Conservation (phyloP, 1,139 yeast species). For the Dujonia santamariae region DNA sequence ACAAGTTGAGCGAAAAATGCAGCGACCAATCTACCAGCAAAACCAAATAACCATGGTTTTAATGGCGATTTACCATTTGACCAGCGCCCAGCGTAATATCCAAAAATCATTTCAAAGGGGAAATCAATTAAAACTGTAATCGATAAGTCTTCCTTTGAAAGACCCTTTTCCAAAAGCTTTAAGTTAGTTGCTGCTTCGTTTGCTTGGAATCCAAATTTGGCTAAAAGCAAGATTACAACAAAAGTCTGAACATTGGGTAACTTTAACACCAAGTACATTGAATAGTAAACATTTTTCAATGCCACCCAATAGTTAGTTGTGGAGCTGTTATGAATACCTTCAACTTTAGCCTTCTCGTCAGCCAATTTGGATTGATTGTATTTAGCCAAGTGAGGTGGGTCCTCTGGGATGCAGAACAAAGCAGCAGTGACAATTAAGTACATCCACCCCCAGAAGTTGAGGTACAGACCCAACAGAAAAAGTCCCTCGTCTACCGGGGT, state of each 20-base stretch:
- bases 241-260: constrained; percentile 76
- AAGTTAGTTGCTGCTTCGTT: constrained; percentile 95
- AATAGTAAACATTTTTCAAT: constrained; percentile 54
- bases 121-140: constrained; percentile 90
- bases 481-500: constrained; percentile 64
- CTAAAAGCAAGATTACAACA: constrained; percentile 68
- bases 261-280: constrained; percentile 76
- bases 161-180: constrained; percentile 88
- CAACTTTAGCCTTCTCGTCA: constrained; percentile 29
- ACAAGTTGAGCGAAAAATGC: constrained; percentile 75
- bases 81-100: constrained; percentile 96
- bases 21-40: constrained; percentile 76
- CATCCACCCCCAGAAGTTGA: constrained; percentile 73
- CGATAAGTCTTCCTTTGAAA: constrained; percentile 90
- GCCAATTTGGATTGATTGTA: constrained; percentile 37
- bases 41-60: constrained; percentile 88
- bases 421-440: constrained; percentile 67
- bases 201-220: constrained; percentile 92
- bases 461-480: constrained; percentile 69
- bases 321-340: constrained; percentile 23
- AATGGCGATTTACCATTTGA: constrained; percentile 71
- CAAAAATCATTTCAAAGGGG: constrained; percentile 93
- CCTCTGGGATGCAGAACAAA: constrained; percentile 62
- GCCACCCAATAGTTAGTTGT: constrained; percentile 21
- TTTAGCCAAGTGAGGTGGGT: constrained; percentile 50